Conservation (phyloP, 805 yeast genomes). For the Suhomyces vadensis region DNA sequence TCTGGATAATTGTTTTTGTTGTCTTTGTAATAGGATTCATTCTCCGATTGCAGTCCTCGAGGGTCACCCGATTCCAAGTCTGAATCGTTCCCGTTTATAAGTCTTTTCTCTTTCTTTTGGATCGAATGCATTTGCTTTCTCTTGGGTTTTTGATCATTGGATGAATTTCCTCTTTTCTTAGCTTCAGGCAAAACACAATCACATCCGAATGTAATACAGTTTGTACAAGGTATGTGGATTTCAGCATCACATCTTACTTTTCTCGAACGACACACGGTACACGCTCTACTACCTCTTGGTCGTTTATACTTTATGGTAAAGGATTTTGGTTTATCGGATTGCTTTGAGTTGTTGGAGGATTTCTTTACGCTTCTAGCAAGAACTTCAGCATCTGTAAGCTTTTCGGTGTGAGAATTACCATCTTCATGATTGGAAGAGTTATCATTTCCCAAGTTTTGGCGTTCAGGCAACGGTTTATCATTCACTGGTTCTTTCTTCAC, state of each 20-base stretch:
- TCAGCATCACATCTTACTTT: conserved; percentile 81
- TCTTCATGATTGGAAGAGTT: neutral
- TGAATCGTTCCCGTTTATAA: neutral
- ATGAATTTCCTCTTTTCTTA: conserved; percentile 41
- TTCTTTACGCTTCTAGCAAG: conserved; percentile 4
- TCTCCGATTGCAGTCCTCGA: neutral
- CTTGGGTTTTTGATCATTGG: conserved; percentile 19
- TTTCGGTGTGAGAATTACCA: neutral
- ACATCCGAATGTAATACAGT: conserved; percentile 70
- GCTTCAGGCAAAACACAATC: conserved; percentile 69
- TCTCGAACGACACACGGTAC: conserved; percentile 74
- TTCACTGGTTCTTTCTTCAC: neutral
- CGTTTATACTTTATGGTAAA: conserved; percentile 50
- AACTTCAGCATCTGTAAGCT: conserved; percentile 7
- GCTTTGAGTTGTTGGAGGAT: neutral
- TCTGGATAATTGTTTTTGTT: neutral
- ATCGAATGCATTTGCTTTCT: conserved; percentile 9
- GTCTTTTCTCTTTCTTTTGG: conserved; percentile 2
- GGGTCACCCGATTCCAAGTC: conserved; percentile 3
- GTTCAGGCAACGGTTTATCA: neutral
- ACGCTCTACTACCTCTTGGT: conserved; percentile 69
- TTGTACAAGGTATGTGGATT: conserved; percentile 53
- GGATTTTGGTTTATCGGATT: conserved; percentile 38
- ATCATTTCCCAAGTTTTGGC: neutral
- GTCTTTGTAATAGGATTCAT: neutral